Base-by-base conservation (phyloP, 1,139 yeast genomes). In the Suhomyces anneliseae region DNA sequence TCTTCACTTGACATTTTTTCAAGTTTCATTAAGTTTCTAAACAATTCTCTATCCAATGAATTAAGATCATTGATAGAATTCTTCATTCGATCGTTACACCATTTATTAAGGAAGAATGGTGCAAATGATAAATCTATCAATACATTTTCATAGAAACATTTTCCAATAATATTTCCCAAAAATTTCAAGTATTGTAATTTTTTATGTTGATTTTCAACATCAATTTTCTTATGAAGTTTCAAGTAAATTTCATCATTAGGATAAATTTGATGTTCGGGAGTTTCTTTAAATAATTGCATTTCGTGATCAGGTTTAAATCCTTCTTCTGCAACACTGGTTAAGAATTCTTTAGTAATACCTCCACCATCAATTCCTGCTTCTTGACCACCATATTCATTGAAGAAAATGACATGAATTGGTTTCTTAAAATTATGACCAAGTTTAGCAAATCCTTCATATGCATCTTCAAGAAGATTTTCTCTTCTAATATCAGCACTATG, bases 361-460 rank as follows among this genome's bases (percentile, higher is more conserved):
- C 99, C 99, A 6, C 99, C 99, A 65, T 93, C 99, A 45, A 93
- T 86, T 1, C 99, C 99, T 0, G 87, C 93, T 58, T 87, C 95
- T 38, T 73, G 79, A 27, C 79, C 81, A 0, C 95, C 96, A 64
- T 85, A 80, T 49, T 85, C 81, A 59, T 88, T 87, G 43, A 70
- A 72, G 58, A 93, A 90, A 7, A 78, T 76, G 4, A 93, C 90
- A 2, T 79, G 72, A 12, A 92, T 66, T 34, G 73, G 76, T 26
- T 77, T 63, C 58, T 87, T 89, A 62, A 93, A 79, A 14, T 70
- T 69, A 0, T 57, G 11, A 0, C 79, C 79, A 4, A 58, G 44
- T 6, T 67, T 65, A 44, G 74, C 72, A 58, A 85, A 85, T 6
- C 73, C 76, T 3, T 74, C 69, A 59, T 73, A 88, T 0, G 97